phyloP scores from a whole-genome alignment of 805 yeast genomes.

The Candida michaelii region DNA sequence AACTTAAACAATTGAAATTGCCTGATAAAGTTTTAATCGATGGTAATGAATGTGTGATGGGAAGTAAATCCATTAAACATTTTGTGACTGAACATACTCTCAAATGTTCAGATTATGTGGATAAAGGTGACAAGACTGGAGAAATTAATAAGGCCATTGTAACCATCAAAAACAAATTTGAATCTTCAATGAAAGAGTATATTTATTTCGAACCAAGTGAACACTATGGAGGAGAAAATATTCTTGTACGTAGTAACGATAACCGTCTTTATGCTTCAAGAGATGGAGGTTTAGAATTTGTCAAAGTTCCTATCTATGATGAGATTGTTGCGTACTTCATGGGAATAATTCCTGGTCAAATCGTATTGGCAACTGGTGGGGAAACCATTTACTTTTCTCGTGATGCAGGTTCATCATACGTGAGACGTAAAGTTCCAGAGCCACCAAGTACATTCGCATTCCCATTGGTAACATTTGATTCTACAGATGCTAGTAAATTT shows the following conservation, averaged over 20 bases:
- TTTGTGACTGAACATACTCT: constrained; percentile 28
- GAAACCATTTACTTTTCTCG: constrained; percentile 55
- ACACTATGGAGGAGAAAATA: constrained; percentile 31
- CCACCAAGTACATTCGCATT: constrained; percentile 37
- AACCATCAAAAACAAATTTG: constrained; percentile 44
- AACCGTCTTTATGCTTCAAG: constrained; percentile 59
- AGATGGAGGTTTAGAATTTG: constrained; percentile 47
- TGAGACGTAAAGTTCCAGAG: constrained; percentile 49
- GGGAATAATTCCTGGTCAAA: constrained; percentile 60
- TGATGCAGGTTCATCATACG: constrained; percentile 66
- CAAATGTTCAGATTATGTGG: constrained; percentile 34
- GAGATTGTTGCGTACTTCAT: constrained; percentile 36
- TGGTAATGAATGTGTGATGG: constrained; percentile 45
- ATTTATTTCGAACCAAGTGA: constrained; percentile 58
- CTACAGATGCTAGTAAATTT: constrained; percentile 58
- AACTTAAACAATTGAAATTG: constrained; percentile 23
- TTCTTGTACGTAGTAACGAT: constrained; percentile 57
- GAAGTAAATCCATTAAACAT: constrained; percentile 22
- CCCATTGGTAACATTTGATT: constrained; percentile 50
- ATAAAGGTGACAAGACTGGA: constrained; percentile 16
- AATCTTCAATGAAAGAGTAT: constrained; percentile 55
- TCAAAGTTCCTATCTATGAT: constrained; percentile 30
- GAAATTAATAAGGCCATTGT: constrained; percentile 26
- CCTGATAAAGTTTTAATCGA: constrained; percentile 43
- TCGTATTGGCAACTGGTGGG: constrained; percentile 51